These are phyloP conservation scores for Skeletonema menzelii DNA, from an alignment of 108 stramenopile species.

Conservation along the genomic window DNA sequence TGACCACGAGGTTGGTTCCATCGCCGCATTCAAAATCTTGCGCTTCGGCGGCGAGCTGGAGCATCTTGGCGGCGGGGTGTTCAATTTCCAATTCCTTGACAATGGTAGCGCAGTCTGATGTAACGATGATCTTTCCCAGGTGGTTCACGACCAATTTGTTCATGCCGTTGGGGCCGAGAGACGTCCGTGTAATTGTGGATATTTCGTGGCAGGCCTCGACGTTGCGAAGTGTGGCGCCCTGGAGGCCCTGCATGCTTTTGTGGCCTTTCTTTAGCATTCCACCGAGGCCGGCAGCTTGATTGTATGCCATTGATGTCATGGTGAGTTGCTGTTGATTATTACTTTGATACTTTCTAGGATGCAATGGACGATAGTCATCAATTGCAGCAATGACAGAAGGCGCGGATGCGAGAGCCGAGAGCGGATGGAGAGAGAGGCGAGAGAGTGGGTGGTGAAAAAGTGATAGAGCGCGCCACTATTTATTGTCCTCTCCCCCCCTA, in stretches of 20 bases:
- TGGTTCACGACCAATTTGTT: conserved; percentile 99
- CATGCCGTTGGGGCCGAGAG: conserved; percentile 97
- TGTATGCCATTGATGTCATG: conserved; percentile 86
- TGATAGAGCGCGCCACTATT: background rate
- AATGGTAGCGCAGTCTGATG: conserved; percentile 96
- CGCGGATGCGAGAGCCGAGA: too few relatives aligned
- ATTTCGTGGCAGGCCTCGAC: conserved; percentile 95
- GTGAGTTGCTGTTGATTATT: background rate
- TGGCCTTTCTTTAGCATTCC: conserved; percentile 91
- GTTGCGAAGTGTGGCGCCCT: conserved; percentile 80
- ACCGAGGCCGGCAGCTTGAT: conserved; percentile 81
- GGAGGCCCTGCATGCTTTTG: conserved; percentile 56
- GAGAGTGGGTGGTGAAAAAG: too few relatives aligned
- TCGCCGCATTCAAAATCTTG: conserved; percentile 97
- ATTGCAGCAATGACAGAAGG: conserved; percentile 3
- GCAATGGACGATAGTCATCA: background rate
- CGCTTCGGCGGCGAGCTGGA: conserved; percentile 90
- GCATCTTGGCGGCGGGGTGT: conserved; percentile 98
- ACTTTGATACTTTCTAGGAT: background rate
- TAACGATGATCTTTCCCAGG: conserved; percentile 97
- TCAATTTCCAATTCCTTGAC: conserved; percentile 94
- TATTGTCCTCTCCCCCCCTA: too few relatives aligned
- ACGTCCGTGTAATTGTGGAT: conserved; percentile 89
- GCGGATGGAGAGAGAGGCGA: too few relatives aligned
- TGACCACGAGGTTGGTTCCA: conserved; percentile 92